A percentile compares a stretch with the other conserved stretches of the same genome.
These are phyloP conservation scores for Globisporangium irregulare DNA, from an alignment of 352 stramenopile species.

Conservation along the genomic window DNA sequence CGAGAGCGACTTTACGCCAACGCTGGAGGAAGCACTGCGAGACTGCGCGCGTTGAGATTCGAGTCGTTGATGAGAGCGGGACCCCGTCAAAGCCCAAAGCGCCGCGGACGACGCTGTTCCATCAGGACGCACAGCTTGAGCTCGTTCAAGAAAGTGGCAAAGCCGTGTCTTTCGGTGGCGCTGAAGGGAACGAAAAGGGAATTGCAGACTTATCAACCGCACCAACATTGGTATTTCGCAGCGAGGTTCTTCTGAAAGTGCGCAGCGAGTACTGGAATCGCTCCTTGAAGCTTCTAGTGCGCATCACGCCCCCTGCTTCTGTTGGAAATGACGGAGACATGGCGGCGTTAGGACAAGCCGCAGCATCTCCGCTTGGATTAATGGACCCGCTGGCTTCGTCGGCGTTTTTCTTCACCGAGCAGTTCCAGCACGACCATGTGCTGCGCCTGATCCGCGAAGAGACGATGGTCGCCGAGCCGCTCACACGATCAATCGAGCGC, in stretches of 20 bases:
- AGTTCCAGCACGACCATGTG: constrained; percentile 33
- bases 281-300: constrained; percentile 46
- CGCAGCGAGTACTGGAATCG: constrained; percentile 60
- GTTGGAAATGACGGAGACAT: constrained; percentile 9
- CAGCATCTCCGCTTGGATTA: not conserved
- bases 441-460: constrained; percentile 51
- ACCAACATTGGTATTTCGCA: constrained; percentile 28
- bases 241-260: constrained; percentile 54
- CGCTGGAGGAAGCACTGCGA: constrained; percentile 48
- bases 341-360: not conserved
- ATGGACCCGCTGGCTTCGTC: constrained; percentile 6
- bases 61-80: constrained; percentile 29
- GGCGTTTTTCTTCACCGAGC: constrained; percentile 28
- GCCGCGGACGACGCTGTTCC: constrained; percentile 41
- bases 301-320: constrained; percentile 36
- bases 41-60: constrained; percentile 48
- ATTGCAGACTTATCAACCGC: not conserved
- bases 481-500: constrained; percentile 47
- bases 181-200: not conserved
- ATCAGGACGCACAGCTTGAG: constrained; percentile 53
- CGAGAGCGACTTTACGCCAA: constrained; percentile 11
- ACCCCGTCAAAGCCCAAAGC: constrained; percentile 1
- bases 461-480: constrained; percentile 31
- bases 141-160: constrained; percentile 20
- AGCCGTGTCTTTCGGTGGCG: not conserved